A percentile compares a stretch with the other conserved stretches of the same genome.
phyloP scores from a whole-genome alignment of 148 eudicot species.

The Arbutus unedo region DNA sequence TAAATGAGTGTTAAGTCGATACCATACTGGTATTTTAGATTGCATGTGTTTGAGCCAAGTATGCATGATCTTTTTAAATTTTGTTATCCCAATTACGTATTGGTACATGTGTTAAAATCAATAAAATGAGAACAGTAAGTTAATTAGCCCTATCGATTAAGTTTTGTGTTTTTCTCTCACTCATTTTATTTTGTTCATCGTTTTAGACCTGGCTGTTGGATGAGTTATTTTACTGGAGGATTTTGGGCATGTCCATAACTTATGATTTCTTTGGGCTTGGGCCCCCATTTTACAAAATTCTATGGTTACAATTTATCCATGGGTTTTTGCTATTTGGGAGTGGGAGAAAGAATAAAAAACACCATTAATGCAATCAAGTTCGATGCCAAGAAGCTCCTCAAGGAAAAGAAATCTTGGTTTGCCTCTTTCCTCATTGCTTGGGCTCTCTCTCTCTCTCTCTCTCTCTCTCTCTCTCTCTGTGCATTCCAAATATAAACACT shows the following conservation, averaged over 20 bases:
- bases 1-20: too few relatives aligned
- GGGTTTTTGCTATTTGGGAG: neutral
- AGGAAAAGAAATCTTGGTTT: constrained; percentile 71
- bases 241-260: neutral
- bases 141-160: too few relatives aligned
- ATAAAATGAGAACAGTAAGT: too few relatives aligned
- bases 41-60: too few relatives aligned
- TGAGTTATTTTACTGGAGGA: neutral
- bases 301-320: neutral
- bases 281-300: neutral
- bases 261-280: too few relatives aligned
- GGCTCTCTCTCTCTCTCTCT: constrained; percentile 65
- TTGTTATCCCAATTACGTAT: too few relatives aligned
- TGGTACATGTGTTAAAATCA: too few relatives aligned
- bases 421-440: constrained; percentile 76
- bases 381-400: constrained; percentile 47
- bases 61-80: too few relatives aligned
- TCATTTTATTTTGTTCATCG: too few relatives aligned
- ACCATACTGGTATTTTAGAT: too few relatives aligned
- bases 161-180: too few relatives aligned
- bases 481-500: neutral
- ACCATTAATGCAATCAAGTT: constrained; percentile 34
- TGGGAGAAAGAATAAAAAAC: neutral
- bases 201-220: neutral
- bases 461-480: too few relatives aligned